phyloP scores from a whole-genome alignment of 805 yeast species.

The Crinitomyces ghanaensis region DNA sequence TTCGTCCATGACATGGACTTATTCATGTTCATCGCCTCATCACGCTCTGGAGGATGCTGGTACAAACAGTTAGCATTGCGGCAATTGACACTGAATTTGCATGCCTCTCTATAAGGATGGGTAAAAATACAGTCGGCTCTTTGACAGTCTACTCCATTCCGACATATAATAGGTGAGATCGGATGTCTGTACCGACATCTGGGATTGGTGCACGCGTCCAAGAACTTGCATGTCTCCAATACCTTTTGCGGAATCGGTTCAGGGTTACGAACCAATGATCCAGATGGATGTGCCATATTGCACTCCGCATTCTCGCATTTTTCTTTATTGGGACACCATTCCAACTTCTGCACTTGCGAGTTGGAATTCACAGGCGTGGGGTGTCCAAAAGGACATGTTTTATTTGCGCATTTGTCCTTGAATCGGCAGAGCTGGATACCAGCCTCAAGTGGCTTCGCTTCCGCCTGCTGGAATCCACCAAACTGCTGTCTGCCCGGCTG shows the following conservation, averaged over 20 bases:
- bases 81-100: constrained; percentile 73
- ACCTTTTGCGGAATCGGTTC: constrained; percentile 34
- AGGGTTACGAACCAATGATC: constrained; percentile 33
- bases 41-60: constrained; percentile 67
- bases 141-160: constrained; percentile 69
- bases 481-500: too few relatives aligned
- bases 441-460: constrained; percentile 40
- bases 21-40: constrained; percentile 24
- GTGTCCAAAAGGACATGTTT: constrained; percentile 78
- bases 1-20: constrained; percentile 13
- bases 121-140: constrained; percentile 73
- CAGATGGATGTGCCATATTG: constrained; percentile 73
- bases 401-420: constrained; percentile 65
- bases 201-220: constrained; percentile 61
- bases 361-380: constrained; percentile 78
- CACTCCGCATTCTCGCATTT: constrained; percentile 53
- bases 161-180: constrained; percentile 56
- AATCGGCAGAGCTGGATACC: constrained; percentile 50
- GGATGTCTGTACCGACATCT: constrained; percentile 83
- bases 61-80: constrained; percentile 59
- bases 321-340: constrained; percentile 70
- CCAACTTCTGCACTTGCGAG: constrained; percentile 46
- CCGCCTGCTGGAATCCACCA: not conserved
- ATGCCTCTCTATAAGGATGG: constrained; percentile 69
- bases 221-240: constrained; percentile 76